phyloP scores from a whole-genome alignment of 164 flowering plant species.

The Macadamia integrifolia region DNA sequence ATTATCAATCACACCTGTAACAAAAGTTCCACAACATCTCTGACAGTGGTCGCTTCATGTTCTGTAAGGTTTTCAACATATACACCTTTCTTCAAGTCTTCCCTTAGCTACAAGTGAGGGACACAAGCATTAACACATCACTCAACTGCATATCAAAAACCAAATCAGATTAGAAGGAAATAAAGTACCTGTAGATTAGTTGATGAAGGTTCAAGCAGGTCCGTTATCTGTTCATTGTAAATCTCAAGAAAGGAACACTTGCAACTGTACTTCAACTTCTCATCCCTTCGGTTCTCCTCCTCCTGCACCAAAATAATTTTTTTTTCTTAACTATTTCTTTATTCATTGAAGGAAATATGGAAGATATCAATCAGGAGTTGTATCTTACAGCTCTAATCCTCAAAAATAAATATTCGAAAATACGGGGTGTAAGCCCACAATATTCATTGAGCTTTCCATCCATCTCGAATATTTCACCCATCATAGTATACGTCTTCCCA shows the following conservation, averaged over 20 bases:
- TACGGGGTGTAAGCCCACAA: slow-evolving; percentile 84
- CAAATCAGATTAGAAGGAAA: neutral
- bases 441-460: slow-evolving; percentile 47
- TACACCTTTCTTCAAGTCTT: slow-evolving; percentile 80
- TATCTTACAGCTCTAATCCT: slow-evolving; percentile 51
- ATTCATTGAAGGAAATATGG: neutral
- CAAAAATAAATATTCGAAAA: slow-evolving; percentile 68
- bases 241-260: slow-evolving; percentile 93
- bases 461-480: slow-evolving; percentile 68
- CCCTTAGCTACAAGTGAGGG: slow-evolving; percentile 60
- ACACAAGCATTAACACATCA: slow-evolving; percentile 6
- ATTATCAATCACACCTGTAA: slow-evolving; percentile 36
- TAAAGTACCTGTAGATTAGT: slow-evolving; percentile 63
- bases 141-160: neutral
- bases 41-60: slow-evolving; percentile 47
- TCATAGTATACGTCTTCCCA: slow-evolving; percentile 95
- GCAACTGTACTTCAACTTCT: slow-evolving; percentile 67
- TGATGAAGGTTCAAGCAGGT: slow-evolving; percentile 85
- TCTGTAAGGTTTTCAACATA: slow-evolving; percentile 85
- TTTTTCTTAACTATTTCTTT: neutral
- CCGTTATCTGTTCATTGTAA: slow-evolving; percentile 92
- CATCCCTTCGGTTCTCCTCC: slow-evolving; percentile 62
- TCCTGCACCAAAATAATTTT: slow-evolving; percentile 45
- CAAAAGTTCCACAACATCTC: slow-evolving; percentile 63
- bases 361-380: neutral